These are phyloP conservation scores for Silene latifolia DNA, from an alignment of 148 eudicot species.

Conservation along the genomic window DNA sequence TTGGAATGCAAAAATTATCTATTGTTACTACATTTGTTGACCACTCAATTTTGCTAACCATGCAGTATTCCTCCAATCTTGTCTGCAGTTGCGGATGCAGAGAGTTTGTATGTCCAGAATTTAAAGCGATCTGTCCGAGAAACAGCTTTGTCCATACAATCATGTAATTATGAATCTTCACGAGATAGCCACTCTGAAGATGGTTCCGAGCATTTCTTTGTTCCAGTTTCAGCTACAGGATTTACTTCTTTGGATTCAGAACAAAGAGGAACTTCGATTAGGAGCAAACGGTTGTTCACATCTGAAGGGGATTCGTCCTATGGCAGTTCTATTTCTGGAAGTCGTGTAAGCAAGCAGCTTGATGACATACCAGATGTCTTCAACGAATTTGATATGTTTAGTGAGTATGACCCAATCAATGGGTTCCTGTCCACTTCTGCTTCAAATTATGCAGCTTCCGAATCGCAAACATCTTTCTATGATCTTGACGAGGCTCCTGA, in stretches of 20 bases:
- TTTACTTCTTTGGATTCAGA: conserved; percentile 58
- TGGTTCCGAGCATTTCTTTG: conserved; percentile 93
- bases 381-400: conserved; percentile 51
- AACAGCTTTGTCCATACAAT: conserved; percentile 72
- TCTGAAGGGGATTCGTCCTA: conserved; percentile 49
- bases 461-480: conserved; percentile 57
- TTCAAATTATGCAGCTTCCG: conserved; percentile 62
- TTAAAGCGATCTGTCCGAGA: conserved; percentile 91
- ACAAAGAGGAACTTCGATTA: conserved; percentile 41
- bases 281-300: conserved; percentile 45
- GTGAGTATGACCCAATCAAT: conserved; percentile 59
- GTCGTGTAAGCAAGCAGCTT: conserved; percentile 41
- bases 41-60: conserved; percentile 6
- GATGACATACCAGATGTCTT: conserved; percentile 43
- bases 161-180: conserved; percentile 59
- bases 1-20: not conserved
- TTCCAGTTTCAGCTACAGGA: conserved; percentile 72
- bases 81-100: conserved; percentile 49
- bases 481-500: conserved; percentile 67
- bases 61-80: conserved; percentile 11
- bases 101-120: conserved; percentile 55
- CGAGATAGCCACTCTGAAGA: conserved; percentile 89
- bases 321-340: conserved; percentile 41
- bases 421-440: conserved; percentile 60
- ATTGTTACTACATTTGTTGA: not conserved